Conservation (phyloP, 2,329 filamentous ascomycete species). For the Botryotinia narcissicola region DNA sequence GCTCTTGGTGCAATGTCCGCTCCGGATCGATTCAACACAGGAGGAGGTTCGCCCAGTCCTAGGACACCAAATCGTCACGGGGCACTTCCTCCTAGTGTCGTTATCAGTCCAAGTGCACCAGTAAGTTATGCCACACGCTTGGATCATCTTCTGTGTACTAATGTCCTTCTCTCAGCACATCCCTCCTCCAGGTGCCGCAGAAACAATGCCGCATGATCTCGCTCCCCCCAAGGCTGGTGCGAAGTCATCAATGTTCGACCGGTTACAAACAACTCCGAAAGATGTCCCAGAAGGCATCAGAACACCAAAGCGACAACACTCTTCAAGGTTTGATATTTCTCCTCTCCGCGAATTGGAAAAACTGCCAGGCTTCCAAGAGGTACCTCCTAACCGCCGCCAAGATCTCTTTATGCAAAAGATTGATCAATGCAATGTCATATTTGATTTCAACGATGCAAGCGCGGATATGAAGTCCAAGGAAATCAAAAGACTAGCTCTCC, state of each 20-base stretch:
- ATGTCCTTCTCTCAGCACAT: slow-evolving; percentile 61
- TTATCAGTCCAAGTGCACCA: slow-evolving; percentile 92
- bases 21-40: slow-evolving; percentile 46
- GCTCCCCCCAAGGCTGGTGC: slow-evolving; percentile 87
- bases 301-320: slow-evolving; percentile 95
- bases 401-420: slow-evolving; percentile 99
- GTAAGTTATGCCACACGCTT: slow-evolving; percentile 53
- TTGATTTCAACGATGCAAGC: slow-evolving; percentile 98
- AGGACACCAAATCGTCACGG: slow-evolving; percentile 63
- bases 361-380: slow-evolving; percentile 95
- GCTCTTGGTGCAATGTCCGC: slow-evolving; percentile 34
- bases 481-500: slow-evolving; percentile 93
- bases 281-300: slow-evolving; percentile 93
- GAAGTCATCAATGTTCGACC: slow-evolving; percentile 85
- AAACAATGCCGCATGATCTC: slow-evolving; percentile 97
- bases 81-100: slow-evolving; percentile 76
- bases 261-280: slow-evolving; percentile 89
- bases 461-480: slow-evolving; percentile 99
- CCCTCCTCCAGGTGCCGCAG: slow-evolving; percentile 86
- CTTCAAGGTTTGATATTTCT: slow-evolving; percentile 96
- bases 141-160: slow-evolving; percentile 7
- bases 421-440: slow-evolving; percentile 99
- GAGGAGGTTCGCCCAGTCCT: slow-evolving; percentile 42
- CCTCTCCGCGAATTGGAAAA: slow-evolving; percentile 96
- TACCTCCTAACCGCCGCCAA: slow-evolving; percentile 88